A percentile compares a stretch with the other conserved stretches of the same genome.
Evolutionary conservation across 2,329 filamentous ascomycete genomes (phyloP).

Genomic region (Leptographium flavum): DNA sequence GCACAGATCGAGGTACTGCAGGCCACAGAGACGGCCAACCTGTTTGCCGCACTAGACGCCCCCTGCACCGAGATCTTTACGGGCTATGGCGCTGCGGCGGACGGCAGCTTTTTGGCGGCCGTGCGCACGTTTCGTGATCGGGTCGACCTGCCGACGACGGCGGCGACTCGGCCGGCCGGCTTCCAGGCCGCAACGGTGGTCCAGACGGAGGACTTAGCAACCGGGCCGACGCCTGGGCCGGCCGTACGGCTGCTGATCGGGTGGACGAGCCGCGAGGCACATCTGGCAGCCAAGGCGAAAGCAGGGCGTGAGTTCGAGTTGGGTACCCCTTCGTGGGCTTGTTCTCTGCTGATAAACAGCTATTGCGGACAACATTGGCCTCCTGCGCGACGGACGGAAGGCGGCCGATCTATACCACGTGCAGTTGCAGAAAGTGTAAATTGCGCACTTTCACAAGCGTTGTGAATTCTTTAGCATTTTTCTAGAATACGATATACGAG

Average conservation of each 20-base stretch:
- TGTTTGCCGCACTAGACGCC: slow-evolving; percentile 1
- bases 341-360: not conserved
- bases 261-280: slow-evolving; percentile 14
- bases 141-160: slow-evolving; percentile 2
- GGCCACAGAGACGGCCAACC: not conserved
- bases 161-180: slow-evolving; percentile 2
- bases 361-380: slow-evolving; percentile 3
- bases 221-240: not conserved
- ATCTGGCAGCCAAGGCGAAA: slow-evolving; percentile 10
- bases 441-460: too few species aligned
- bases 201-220: slow-evolving; percentile 1
- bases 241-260: slow-evolving; percentile 11
- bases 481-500: too few species aligned
- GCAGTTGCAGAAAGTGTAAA: slow-evolving; percentile 4
- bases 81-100: slow-evolving; percentile 11
- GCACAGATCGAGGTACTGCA: not conserved
- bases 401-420: slow-evolving; percentile 3
- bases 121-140: slow-evolving; percentile 7
- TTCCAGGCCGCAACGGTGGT: slow-evolving; percentile 4
- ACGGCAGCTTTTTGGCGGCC: slow-evolving; percentile 9
- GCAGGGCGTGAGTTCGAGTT: slow-evolving; percentile 3
- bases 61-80: slow-evolving; percentile 15
- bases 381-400: slow-evolving; percentile 1
- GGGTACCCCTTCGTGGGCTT: not conserved
- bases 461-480: too few species aligned